These are phyloP conservation scores for Pyrenochaeta sp. DNA, from an alignment of 2,329 filamentous ascomycete genomes.

Conservation along the genomic window DNA sequence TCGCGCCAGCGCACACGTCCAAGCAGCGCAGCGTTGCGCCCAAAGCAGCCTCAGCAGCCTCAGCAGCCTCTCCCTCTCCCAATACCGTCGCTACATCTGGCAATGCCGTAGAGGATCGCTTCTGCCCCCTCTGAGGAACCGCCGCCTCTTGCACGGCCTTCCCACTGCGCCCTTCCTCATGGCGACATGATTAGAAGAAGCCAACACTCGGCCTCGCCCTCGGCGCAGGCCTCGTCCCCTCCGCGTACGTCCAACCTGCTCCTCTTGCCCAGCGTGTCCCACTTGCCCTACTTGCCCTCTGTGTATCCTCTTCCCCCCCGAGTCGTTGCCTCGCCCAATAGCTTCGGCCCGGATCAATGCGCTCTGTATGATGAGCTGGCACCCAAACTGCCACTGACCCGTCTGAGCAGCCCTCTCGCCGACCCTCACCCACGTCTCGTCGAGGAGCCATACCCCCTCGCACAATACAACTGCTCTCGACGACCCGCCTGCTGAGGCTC, in stretches of 20 bases:
- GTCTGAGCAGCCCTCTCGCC: slow-evolving; percentile 60
- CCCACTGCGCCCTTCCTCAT: slow-evolving; percentile 22
- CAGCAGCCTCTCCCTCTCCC: slow-evolving; percentile 21
- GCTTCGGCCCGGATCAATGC: slow-evolving; percentile 39
- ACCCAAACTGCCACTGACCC: slow-evolving; percentile 43
- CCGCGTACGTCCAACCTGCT: slow-evolving; percentile 65
- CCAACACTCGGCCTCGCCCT: slow-evolving; percentile 61
- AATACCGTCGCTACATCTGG: slow-evolving; percentile 27
- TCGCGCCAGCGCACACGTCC: slow-evolving; percentile 32
- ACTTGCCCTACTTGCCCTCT: too few relatives aligned
- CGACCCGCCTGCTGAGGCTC: slow-evolving; percentile 60
- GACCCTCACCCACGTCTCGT: slow-evolving; percentile 59
- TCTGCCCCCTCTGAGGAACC: slow-evolving; percentile 7
- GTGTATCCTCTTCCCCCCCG: too few relatives aligned
- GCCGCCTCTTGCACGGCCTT: slow-evolving; percentile 14
- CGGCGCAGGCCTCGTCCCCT: slow-evolving; percentile 64
- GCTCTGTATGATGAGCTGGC: slow-evolving; percentile 53
- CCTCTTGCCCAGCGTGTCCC: slow-evolving; percentile 10
- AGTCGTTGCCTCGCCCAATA: slow-evolving; percentile 34
- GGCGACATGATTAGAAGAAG: slow-evolving; percentile 48
- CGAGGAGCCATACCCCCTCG: slow-evolving; percentile 65
- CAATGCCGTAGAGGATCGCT: slow-evolving; percentile 25
- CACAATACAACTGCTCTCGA: slow-evolving; percentile 57
- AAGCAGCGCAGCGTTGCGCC: slow-evolving; percentile 23
- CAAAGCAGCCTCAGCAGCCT: too few relatives aligned